Base-by-base conservation (phyloP, 179 eudicot species). In the Carnegiea gigantea region DNA sequence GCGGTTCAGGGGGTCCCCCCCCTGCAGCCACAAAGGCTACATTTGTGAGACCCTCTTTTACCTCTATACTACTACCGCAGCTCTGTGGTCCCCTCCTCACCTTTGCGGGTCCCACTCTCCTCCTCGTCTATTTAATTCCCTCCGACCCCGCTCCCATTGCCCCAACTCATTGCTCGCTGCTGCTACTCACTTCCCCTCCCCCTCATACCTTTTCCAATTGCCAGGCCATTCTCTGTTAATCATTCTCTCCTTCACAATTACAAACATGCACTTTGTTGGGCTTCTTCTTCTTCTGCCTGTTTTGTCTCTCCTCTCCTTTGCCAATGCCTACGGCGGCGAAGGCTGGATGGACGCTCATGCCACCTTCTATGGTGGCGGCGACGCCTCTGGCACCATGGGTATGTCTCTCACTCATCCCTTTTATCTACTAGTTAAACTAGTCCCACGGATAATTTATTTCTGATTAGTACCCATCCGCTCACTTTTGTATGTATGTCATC, bases 301-400 rank as follows among this genome's bases (percentile, higher is more conserved):
- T 65, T 64, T 70, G 53, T 72, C 83, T 14, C 75, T 84, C 13
- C 48, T 76, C 15, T 82, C 73, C 75, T 0, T 40, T 13, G 77
- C 80, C 15, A 40, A 78, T 60, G 81, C 80, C 20, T 23, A 8
- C 18, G 82, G 46, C 21, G 84, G 51, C 2, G 68, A 53, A 24
- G 89, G 82, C 0, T 87, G 89, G 89, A 80, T 23, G 11, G 87
- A 87, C n/a, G 89, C 87, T 75, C 89, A 87, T 21, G 89, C 89
- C 49, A 87, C 89, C 77, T 87, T 87, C 53, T 87, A 87, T 72
- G 89, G 89, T 30, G 89, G 89, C 70, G 89, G 87, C 28, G 89
- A 87, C 60, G 89, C 89, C 36, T 82, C 89, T 48, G 89, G 87
- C 75, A 84, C 87, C 3, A 84, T 87, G 89, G 89, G 89, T 87